A percentile compares a stretch with the other conserved stretches of the same genome.
phyloP scores from a whole-genome alignment of 2,329 filamentous ascomycete species.

The Alternaria incomplexa region DNA sequence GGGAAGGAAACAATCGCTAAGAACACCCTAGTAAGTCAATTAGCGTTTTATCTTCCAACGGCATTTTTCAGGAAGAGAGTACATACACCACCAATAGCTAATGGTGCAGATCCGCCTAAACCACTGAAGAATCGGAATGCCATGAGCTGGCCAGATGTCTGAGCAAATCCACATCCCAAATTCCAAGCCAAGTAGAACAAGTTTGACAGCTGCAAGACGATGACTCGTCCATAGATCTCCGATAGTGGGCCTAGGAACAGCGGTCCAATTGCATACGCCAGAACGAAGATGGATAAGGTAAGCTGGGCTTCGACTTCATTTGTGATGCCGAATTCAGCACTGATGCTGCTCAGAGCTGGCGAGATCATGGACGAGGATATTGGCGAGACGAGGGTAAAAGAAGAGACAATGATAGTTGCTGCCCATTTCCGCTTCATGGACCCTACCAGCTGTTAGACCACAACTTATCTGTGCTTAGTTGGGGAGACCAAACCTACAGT shows the following conservation, averaged over 20 bases:
- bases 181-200: slow-evolving; percentile 50
- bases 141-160: slow-evolving; percentile 42
- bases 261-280: slow-evolving; percentile 50
- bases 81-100: slow-evolving; percentile 47
- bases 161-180: slow-evolving; percentile 49
- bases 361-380: slow-evolving; percentile 50
- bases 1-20: slow-evolving; percentile 63
- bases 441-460: slow-evolving; percentile 1
- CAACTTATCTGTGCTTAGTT: neutral
- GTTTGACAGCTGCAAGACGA: slow-evolving; percentile 47
- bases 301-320: slow-evolving; percentile 40
- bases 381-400: slow-evolving; percentile 51
- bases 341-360: slow-evolving; percentile 43
- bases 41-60: neutral
- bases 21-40: slow-evolving; percentile 34
- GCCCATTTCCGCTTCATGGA: slow-evolving; percentile 52
- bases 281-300: slow-evolving; percentile 49
- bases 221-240: slow-evolving; percentile 48
- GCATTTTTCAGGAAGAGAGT: neutral
- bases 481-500: slow-evolving; percentile 4
- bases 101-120: slow-evolving; percentile 46
- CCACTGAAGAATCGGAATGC: slow-evolving; percentile 48
- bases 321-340: slow-evolving; percentile 43
- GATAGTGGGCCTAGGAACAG: slow-evolving; percentile 47
- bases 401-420: slow-evolving; percentile 52